phyloP scores from a whole-genome alignment of 2,329 filamentous ascomycete species.

The Neocatenulostroma microsporum region DNA sequence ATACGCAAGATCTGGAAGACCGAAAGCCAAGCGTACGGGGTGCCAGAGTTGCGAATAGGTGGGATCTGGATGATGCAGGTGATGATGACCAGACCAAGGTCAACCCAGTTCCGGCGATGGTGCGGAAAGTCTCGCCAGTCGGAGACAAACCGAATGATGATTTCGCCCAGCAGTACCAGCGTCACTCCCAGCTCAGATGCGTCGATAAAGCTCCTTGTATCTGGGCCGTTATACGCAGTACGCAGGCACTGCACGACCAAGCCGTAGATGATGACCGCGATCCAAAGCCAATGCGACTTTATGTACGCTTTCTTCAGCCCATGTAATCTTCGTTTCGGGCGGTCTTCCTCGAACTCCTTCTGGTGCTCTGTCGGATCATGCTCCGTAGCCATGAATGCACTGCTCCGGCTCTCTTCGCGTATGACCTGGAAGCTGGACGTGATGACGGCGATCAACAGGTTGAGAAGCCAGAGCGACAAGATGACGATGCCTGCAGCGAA shows the following conservation, averaged over 20 bases:
- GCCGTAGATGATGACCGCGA: constrained; percentile 69
- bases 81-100: constrained; percentile 69
- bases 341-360: constrained; percentile 27
- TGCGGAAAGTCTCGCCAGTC: constrained; percentile 77
- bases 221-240: constrained; percentile 64
- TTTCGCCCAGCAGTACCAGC: constrained; percentile 70
- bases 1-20: constrained; percentile 88
- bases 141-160: constrained; percentile 65
- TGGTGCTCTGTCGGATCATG: constrained; percentile 35
- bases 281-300: constrained; percentile 69
- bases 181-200: constrained; percentile 69
- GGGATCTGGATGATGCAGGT: constrained; percentile 84
- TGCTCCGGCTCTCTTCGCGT: constrained; percentile 87
- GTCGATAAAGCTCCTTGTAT: constrained; percentile 58
- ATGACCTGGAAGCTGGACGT: constrained; percentile 98
- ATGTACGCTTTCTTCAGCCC: constrained; percentile 64
- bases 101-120: constrained; percentile 67
- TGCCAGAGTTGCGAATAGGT: constrained; percentile 61
- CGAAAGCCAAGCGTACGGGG: constrained; percentile 77
- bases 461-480: constrained; percentile 92
- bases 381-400: constrained; percentile 78
- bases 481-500: constrained; percentile 70
- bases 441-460: constrained; percentile 90
- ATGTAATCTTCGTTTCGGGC: constrained; percentile 6
- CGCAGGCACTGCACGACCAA: constrained; percentile 71